Evolutionary conservation across 495 filamentous ascomycete genomes (phyloP).

Genomic region (Massariosphaeria phaeospora): DNA sequence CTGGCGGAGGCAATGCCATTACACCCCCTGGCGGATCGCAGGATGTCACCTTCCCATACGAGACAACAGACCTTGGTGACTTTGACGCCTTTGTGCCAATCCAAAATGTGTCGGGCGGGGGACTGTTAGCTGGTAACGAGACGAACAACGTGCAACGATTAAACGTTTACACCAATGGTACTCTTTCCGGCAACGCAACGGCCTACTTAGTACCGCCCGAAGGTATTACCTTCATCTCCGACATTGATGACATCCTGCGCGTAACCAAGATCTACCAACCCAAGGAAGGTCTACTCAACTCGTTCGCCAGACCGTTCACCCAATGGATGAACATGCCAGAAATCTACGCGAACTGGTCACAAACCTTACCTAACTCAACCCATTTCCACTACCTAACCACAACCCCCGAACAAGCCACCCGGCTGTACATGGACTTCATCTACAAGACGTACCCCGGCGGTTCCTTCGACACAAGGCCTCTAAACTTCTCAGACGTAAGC

Average conservation of each 20-base stretch:
- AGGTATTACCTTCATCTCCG: slow-evolving; percentile 65
- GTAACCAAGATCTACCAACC: slow-evolving; percentile 79
- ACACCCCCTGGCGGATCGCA: slow-evolving; percentile 54
- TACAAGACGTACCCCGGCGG: slow-evolving; percentile 66
- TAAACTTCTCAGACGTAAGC: slow-evolving; percentile 70
- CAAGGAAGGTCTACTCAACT: slow-evolving; percentile 66
- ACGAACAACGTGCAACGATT: slow-evolving; percentile 59
- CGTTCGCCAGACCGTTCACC: slow-evolving; percentile 64
- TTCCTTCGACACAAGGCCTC: slow-evolving; percentile 68
- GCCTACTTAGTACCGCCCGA: slow-evolving; percentile 66
- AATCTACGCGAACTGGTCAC: slow-evolving; percentile 64
- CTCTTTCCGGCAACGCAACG: slow-evolving; percentile 62
- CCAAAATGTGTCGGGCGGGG: slow-evolving; percentile 47
- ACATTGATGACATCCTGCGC: slow-evolving; percentile 76
- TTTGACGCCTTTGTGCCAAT: slow-evolving; percentile 63
- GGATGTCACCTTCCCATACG: slow-evolving; percentile 51
- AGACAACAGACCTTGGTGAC: slow-evolving; percentile 61
- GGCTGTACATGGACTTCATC: slow-evolving; percentile 78
- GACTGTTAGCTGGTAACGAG: slow-evolving; percentile 55
- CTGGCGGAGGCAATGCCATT: slow-evolving; percentile 50
- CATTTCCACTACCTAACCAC: slow-evolving; percentile 85
- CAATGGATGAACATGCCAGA: slow-evolving; percentile 77
- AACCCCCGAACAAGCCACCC: slow-evolving; percentile 71
- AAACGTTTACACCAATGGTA: slow-evolving; percentile 60
- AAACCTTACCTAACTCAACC: slow-evolving; percentile 52